phyloP scores from a whole-genome alignment of 495 filamentous ascomycete species.

The Aspergillus steynii region DNA sequence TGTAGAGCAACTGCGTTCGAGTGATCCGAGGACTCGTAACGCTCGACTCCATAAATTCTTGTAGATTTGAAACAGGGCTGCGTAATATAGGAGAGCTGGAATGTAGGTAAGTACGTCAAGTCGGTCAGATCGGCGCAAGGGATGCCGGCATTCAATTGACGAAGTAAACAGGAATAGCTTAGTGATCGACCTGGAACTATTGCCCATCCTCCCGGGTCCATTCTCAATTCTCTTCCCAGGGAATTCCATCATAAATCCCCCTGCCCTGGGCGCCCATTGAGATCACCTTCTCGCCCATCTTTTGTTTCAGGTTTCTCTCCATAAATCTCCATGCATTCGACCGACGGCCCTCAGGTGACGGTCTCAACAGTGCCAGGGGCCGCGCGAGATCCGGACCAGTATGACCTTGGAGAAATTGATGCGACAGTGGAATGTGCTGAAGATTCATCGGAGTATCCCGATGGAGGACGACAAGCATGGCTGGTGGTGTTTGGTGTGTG shows the following conservation, averaged over 20 bases:
- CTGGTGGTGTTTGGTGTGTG: constrained; percentile 22
- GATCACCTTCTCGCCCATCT: no score
- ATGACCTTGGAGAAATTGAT: background rate
- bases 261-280: background rate
- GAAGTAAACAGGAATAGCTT: background rate
- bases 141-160: background rate
- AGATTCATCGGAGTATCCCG: constrained; percentile 6
- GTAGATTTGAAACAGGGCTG: background rate
- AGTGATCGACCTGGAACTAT: background rate
- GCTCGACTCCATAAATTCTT: background rate
- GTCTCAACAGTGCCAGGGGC: background rate
- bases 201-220: background rate
- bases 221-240: background rate
- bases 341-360: background rate
- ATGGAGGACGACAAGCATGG: constrained; percentile 27
- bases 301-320: no score
- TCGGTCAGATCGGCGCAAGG: background rate
- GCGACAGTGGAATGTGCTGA: background rate
- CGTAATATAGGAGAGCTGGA: background rate
- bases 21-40: no score
- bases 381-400: background rate
- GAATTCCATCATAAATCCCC: background rate
- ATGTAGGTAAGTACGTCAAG: background rate
- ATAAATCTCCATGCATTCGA: background rate
- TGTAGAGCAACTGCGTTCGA: background rate